phyloP scores from a whole-genome alignment of 2,329 filamentous ascomycete species.

The Parascedosporium putredinis region DNA sequence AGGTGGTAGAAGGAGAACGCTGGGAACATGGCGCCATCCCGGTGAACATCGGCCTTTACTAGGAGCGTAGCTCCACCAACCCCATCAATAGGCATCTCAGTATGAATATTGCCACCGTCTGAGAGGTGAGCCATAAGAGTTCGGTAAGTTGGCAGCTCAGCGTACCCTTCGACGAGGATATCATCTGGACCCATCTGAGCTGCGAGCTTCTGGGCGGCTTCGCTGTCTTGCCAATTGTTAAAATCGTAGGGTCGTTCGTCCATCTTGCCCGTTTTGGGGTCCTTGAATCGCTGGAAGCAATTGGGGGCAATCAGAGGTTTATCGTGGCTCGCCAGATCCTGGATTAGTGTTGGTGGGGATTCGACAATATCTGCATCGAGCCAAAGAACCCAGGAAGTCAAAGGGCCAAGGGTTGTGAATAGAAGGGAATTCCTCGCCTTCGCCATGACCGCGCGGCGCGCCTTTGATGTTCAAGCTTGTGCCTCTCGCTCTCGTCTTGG shows the following conservation, averaged over 20 bases:
- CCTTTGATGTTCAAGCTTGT: slow-evolving; percentile 89
- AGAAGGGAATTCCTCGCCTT: slow-evolving; percentile 87
- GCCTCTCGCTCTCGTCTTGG: slow-evolving; percentile 79
- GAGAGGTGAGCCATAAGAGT: slow-evolving; percentile 81
- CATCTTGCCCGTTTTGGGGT: slow-evolving; percentile 56
- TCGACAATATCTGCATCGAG: slow-evolving; percentile 88
- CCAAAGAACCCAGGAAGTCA: slow-evolving; percentile 95
- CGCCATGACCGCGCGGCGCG: slow-evolving; percentile 78
- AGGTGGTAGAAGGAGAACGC: slow-evolving; percentile 93
- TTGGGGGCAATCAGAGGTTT: slow-evolving; percentile 91
- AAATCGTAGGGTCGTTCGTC: slow-evolving; percentile 85
- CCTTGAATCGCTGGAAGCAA: slow-evolving; percentile 80
- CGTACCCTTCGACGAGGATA: slow-evolving; percentile 86
- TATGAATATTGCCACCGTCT: slow-evolving; percentile 43
- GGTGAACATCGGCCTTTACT: slow-evolving; percentile 93
- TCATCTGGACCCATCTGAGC: slow-evolving; percentile 80
- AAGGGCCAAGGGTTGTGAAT: slow-evolving; percentile 86
- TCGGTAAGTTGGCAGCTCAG: slow-evolving; percentile 84
- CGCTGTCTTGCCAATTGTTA: slow-evolving; percentile 94
- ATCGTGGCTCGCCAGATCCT: slow-evolving; percentile 80
- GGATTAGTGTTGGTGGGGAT: slow-evolving; percentile 72
- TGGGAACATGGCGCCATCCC: slow-evolving; percentile 97
- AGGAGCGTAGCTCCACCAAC: slow-evolving; percentile 87
- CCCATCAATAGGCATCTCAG: slow-evolving; percentile 72
- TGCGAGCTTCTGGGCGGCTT: slow-evolving; percentile 64